phyloP scores from a whole-genome alignment of 495 filamentous ascomycete species.

The Aspergillus nanangensis region DNA sequence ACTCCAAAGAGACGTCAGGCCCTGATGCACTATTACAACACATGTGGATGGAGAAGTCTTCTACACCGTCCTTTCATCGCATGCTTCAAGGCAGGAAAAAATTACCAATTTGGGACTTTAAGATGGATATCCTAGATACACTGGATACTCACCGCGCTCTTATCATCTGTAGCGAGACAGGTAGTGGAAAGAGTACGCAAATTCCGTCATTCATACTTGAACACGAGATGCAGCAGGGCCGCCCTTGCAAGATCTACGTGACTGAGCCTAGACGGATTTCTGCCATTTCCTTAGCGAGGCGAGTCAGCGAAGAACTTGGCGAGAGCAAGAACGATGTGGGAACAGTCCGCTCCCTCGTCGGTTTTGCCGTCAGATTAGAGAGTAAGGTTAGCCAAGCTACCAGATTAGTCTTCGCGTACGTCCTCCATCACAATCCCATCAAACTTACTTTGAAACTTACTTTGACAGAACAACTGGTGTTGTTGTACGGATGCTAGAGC shows the following conservation, averaged over 20 bases:
- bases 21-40: conserved; percentile 50
- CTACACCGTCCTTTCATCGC: conserved; percentile 46
- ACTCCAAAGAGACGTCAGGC: conserved; percentile 31
- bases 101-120: conserved; percentile 87
- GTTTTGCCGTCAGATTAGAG: conserved; percentile 90
- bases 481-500: conserved; percentile 94
- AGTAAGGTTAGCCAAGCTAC: conserved; percentile 77
- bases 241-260: conserved; percentile 85
- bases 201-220: conserved; percentile 90
- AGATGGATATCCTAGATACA: conserved; percentile 64
- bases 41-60: conserved; percentile 67
- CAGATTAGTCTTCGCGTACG: conserved; percentile 75
- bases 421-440: background rate
- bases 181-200: conserved; percentile 96
- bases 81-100: conserved; percentile 58
- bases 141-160: conserved; percentile 75
- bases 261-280: conserved; percentile 97
- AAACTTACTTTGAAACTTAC: background rate
- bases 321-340: conserved; percentile 79
- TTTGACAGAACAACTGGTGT: conserved; percentile 63
- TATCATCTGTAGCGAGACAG: conserved; percentile 93
- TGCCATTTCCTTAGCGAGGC: conserved; percentile 82
- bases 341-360: conserved; percentile 76
- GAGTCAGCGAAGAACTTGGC: conserved; percentile 92
- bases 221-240: conserved; percentile 74